Percentiles rank a stretch among this genome's conserved stretches.
Conservation (phyloP, 495 filamentous ascomycete genomes). For the Penicillium coffeae region DNA sequence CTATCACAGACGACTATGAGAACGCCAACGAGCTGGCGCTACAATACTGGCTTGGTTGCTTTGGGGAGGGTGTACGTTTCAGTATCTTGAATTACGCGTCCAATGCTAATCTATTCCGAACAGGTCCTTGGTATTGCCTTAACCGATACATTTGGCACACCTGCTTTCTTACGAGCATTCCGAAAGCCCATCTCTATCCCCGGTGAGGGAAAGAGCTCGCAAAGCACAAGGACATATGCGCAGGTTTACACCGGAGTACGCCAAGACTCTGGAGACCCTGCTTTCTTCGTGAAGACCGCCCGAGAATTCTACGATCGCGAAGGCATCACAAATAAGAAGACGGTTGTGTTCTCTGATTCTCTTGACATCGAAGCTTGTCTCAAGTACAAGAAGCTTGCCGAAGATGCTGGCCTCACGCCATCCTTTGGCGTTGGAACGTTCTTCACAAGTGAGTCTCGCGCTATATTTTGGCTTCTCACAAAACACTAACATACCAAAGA, state of each 20-base stretch:
- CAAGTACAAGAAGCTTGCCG: conserved; percentile 78
- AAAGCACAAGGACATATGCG: conserved; percentile 61
- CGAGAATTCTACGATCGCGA: conserved; percentile 77
- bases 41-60: conserved; percentile 84
- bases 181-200: conserved; percentile 49
- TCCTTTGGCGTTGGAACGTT: conserved; percentile 94
- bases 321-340: conserved; percentile 78
- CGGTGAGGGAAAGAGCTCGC: conserved; percentile 4
- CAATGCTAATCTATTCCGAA: background rate
- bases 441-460: conserved; percentile 66
- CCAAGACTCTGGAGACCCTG: conserved; percentile 92
- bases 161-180: conserved; percentile 83
- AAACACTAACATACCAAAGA: conserved; percentile 42
- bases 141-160: conserved; percentile 97
- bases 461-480: background rate
- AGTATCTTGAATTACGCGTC: background rate
- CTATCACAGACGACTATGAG: conserved; percentile 80
- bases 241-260: conserved; percentile 82
- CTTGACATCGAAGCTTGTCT: conserved; percentile 87
- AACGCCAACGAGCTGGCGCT: conserved; percentile 79
- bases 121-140: conserved; percentile 84
- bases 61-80: conserved; percentile 69
- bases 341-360: conserved; percentile 95
- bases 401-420: conserved; percentile 73
- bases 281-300: conserved; percentile 75